Conservation (phyloP, 352 stramenopile genomes). For the Globisporangium irregulare region DNA sequence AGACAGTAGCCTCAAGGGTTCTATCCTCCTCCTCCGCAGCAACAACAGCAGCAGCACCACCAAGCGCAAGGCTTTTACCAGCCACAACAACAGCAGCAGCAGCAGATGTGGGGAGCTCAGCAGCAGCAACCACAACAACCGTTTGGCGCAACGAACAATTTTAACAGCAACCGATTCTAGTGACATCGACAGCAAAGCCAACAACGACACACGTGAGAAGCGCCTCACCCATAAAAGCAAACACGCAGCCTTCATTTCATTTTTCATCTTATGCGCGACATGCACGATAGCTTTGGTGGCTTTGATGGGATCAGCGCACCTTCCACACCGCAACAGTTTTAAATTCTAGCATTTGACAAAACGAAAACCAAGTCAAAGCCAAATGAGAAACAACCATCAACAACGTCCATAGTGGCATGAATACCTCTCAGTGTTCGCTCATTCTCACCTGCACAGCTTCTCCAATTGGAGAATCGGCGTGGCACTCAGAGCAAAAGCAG, state of each 20-base stretch:
- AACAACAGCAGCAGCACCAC: slow-evolving; percentile 15
- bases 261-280: not conserved
- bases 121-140: slow-evolving; percentile 10
- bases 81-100: slow-evolving; percentile 27
- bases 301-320: not conserved
- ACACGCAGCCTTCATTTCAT: not conserved
- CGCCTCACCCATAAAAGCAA: not conserved
- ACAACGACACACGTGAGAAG: not conserved
- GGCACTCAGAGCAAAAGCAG: not conserved
- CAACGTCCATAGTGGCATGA: not conserved
- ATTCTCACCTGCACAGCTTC: not conserved
- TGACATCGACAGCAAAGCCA: not conserved
- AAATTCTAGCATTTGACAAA: not conserved
- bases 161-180: slow-evolving; percentile 16
- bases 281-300: not conserved
- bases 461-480: not conserved
- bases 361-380: not conserved
- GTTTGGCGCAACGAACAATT: slow-evolving; percentile 10
- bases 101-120: slow-evolving; percentile 33
- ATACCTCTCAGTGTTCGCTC: not conserved
- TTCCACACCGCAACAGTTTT: not conserved
- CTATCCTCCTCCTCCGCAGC: slow-evolving; percentile 23
- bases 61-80: slow-evolving; percentile 23
- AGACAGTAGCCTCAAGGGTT: slow-evolving; percentile 13
- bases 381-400: not conserved